Base-by-base conservation (phyloP, 768 basidiomycete genomes). In the Calocybe gangraenosa region DNA sequence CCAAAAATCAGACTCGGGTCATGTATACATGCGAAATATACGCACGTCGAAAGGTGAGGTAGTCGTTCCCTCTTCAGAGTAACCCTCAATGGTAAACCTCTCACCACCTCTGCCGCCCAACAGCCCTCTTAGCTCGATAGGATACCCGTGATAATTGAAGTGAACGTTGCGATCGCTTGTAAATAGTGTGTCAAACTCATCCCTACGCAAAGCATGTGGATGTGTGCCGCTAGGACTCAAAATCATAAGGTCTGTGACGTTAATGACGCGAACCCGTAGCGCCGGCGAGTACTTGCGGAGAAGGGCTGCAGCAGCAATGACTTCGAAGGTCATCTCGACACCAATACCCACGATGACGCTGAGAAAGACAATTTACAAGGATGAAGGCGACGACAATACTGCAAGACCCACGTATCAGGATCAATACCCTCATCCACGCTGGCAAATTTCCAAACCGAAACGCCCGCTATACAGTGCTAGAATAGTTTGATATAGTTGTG, bases 231-330 rank as follows among this genome's bases (percentile, higher is more conserved):
- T 61, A 3, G 75, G 69, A 21, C 78, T 76, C 34, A 96, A 75
- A 47, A 93, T 83, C 80, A 96, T 85, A 36, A 94, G 71, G 56
- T 95, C 92, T 1, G 89, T 88, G 48, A 95, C 84, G 53, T 95
- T 94, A 46, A 94, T 81, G 46, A 94, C 87, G 15, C 89, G 81
- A 6, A 91, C 82, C 30, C 92, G 83, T 20, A 96, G 74, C 7
- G 74, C 73, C 2, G 87, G 82, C n/a, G 71, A 70, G 18, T 76
- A 65, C 56, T 80, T 78, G 55, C 84, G 82, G 19, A 94, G 77
- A 17, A 93, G 73, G 2, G 82, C 81, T 0, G 89, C 86, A 0
- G 92, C 92, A 2, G 88, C 85, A 57, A 95, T 82, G 44, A 92
- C 84, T 60, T 96, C 92, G 54, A 90, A 85, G 0, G 89, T 94